phyloP scores from a whole-genome alignment of 2,329 filamentous ascomycete species.

The Boeremia exigua region DNA sequence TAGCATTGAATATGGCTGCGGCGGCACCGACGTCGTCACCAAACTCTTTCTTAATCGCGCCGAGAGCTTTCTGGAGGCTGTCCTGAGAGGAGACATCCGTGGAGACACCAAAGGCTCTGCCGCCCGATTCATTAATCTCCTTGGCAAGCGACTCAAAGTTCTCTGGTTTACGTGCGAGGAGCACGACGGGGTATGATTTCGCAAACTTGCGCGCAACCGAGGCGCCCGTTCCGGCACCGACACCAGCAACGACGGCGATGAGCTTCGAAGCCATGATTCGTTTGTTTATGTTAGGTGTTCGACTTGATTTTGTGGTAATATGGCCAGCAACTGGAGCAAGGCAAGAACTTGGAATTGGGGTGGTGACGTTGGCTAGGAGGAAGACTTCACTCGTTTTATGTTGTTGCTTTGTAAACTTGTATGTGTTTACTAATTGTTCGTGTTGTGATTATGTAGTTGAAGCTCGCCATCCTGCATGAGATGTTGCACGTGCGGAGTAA shows the following conservation, averaged over 20 bases:
- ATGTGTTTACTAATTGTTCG: constrained; percentile 32
- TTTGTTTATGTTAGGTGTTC: background rate
- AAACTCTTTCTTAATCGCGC: constrained; percentile 66
- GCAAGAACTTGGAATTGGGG: background rate
- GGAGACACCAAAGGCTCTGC: constrained; percentile 72
- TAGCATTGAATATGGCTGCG: constrained; percentile 75
- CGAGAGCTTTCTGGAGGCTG: constrained; percentile 66
- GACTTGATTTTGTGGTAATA: background rate
- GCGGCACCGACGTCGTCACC: constrained; percentile 53
- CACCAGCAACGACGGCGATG: constrained; percentile 73
- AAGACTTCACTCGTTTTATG: background rate
- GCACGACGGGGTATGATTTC: constrained; percentile 71
- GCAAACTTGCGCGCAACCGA: constrained; percentile 67
- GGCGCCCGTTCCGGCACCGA: constrained; percentile 73
- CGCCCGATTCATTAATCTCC: constrained; percentile 72
- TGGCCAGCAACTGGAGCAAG: background rate
- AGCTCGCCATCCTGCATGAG: constrained; percentile 16
- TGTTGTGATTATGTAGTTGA: constrained; percentile 28
- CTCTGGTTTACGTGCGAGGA: constrained; percentile 72
- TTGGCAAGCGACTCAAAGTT: constrained; percentile 70
- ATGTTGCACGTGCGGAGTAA: constrained; percentile 1
- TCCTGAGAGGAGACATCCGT: constrained; percentile 66
- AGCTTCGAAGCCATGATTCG: constrained; percentile 55
- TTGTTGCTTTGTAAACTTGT: constrained; percentile 1
- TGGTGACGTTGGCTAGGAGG: background rate